phyloP scores from a whole-genome alignment of 805 yeast species.

The Candida hispaniensis region DNA sequence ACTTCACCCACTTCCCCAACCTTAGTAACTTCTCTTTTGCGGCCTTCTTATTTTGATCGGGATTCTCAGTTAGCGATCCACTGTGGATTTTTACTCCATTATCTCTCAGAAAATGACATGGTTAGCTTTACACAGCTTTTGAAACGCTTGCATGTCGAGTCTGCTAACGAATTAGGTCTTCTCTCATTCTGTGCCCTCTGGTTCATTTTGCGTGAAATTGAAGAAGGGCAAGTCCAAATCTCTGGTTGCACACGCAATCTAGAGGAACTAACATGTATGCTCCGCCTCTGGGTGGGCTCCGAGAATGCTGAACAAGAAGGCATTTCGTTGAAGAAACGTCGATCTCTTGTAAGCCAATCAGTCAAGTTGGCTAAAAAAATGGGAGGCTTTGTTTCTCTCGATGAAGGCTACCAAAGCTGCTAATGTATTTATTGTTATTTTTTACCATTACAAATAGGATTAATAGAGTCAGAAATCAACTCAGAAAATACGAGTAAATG shows the following conservation, averaged over 20 bases:
- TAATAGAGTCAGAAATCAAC: too few relatives aligned
- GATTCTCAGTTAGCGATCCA: slow-evolving; percentile 25
- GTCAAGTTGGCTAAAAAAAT: slow-evolving; percentile 25
- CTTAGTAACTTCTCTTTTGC: slow-evolving; percentile 5
- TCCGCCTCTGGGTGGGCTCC: slow-evolving; percentile 30
- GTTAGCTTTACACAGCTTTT: slow-evolving; percentile 18
- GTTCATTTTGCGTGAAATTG: slow-evolving; percentile 19
- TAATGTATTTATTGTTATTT: too few relatives aligned
- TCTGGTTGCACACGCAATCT: slow-evolving; percentile 17
- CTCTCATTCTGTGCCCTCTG: slow-evolving; percentile 28
- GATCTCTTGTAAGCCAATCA: slow-evolving; percentile 27
- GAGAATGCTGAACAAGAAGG: slow-evolving; percentile 26
- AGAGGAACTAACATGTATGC: slow-evolving; percentile 23
- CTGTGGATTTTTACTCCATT: slow-evolving; percentile 22
- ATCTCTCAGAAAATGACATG: slow-evolving; percentile 17
- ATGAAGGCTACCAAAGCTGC: slow-evolving; percentile 26
- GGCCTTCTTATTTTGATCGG: slow-evolving; percentile 16
- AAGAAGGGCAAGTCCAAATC: slow-evolving; percentile 16
- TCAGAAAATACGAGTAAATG: too few relatives aligned
- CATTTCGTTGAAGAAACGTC: slow-evolving; percentile 22
- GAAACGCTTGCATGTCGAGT: slow-evolving; percentile 15
- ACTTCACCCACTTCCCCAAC: slow-evolving; percentile 5
- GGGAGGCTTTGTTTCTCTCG: slow-evolving; percentile 27
- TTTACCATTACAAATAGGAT: too few relatives aligned
- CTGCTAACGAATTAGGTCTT: slow-evolving; percentile 23